Evolutionary conservation across 352 stramenopile genomes (phyloP), one percentile per base, ranked within the genome.

Genomic region (Stramenopiles sp.): DNA sequence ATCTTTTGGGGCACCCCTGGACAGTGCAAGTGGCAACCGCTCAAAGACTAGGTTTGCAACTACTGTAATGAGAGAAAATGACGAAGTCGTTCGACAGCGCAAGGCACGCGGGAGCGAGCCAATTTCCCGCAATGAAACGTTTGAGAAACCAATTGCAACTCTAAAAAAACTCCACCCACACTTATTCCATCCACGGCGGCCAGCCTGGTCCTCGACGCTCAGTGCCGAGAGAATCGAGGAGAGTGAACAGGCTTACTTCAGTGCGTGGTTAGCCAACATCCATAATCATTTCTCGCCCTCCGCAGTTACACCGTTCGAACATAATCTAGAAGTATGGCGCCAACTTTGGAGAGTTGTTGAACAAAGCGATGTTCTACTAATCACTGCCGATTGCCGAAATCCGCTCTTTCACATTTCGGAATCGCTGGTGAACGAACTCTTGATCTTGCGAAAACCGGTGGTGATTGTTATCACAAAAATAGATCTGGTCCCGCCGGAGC

Each of bases 391-490:
- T 34, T 75, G 74, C 37, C 76, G 76, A 18, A 78, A 78, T 36
- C 76, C 76, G 37, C 73, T 78, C 4, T 32, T 78, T 34, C 76
- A 78, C 30, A 89, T 90, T 37, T 84, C 85, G 4, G 83, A 84
- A 33, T 90, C 85, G 1, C 79, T 92, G 43, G 84, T 91, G 12
- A 90, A 84, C 0, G 81, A 85, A 4, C n/a, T n/a, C n/a, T n/a
- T n/a, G n/a, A 80, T 86, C 49, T 78, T 90, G 49, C 80, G 88
- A 73, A 90, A 90, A 32, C 84, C 85, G 1, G 86, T 92, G 82
- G 77, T 85, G 4, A 81, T 92, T 37, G 85, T 92, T 71, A 84
- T 92, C 48, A 92, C 90, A 75, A 92, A 92, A 80, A 81, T 89
- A 30, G 86, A 92, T 80, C 78, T 92, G 68, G 82, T 92, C 33